phyloP scores from a whole-genome alignment of 2,329 filamentous ascomycete species.

The Pyricularia pennisetigena region DNA sequence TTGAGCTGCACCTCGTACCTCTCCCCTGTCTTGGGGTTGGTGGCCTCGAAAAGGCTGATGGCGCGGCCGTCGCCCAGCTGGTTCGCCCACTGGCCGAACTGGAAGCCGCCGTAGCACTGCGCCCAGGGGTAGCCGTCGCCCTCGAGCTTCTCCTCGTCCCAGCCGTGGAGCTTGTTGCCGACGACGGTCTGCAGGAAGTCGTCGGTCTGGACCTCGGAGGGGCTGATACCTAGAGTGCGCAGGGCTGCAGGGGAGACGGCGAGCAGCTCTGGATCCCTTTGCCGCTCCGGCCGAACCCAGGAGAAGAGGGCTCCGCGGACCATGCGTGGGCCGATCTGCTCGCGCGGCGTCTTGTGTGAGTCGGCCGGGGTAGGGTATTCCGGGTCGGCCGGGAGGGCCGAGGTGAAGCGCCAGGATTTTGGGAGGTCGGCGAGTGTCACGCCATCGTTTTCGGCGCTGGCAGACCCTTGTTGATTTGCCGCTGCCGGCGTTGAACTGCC shows the following conservation, averaged over 20 bases:
- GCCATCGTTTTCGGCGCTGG: slow-evolving; percentile 12
- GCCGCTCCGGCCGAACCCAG: slow-evolving; percentile 73
- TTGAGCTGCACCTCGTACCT: slow-evolving; percentile 92
- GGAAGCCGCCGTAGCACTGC: slow-evolving; percentile 87
- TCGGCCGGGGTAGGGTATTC: slow-evolving; percentile 69
- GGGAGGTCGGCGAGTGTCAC: slow-evolving; percentile 44
- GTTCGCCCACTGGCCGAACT: slow-evolving; percentile 83
- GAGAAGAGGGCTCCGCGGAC: slow-evolving; percentile 83
- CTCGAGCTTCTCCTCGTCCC: slow-evolving; percentile 46
- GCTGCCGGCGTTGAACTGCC: background rate
- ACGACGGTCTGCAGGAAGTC: slow-evolving; percentile 71
- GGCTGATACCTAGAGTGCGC: slow-evolving; percentile 66
- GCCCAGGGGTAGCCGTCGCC: slow-evolving; percentile 80
- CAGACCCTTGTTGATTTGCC: background rate
- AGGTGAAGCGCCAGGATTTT: slow-evolving; percentile 56
- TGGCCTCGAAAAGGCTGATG: slow-evolving; percentile 87
- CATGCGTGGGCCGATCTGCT: slow-evolving; percentile 66
- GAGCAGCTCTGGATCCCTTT: slow-evolving; percentile 66
- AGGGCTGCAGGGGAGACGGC: slow-evolving; percentile 72
- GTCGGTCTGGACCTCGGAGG: slow-evolving; percentile 57
- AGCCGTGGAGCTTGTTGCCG: slow-evolving; percentile 75
- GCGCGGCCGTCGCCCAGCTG: slow-evolving; percentile 92
- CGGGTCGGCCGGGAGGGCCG: slow-evolving; percentile 65
- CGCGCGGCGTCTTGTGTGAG: slow-evolving; percentile 73
- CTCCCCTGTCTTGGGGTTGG: slow-evolving; percentile 58